Evolutionary conservation across 2,329 filamentous ascomycete species (phyloP), one percentile per base, ranked within the genome.

Genomic region (Aspergillus brunneoviolaceus): DNA sequence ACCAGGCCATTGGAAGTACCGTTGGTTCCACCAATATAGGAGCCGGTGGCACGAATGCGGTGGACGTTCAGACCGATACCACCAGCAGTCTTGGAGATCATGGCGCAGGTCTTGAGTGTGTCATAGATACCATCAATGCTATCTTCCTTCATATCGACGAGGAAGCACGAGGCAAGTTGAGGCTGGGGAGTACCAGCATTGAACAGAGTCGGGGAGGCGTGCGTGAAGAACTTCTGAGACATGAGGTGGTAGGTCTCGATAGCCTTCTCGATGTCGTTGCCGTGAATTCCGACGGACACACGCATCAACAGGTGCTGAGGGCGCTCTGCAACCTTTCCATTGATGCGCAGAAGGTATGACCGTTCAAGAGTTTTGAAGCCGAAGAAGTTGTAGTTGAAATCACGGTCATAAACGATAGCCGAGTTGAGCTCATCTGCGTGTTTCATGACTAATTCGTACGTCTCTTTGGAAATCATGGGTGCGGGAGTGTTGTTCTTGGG

Each of bases 311-410:
- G 95, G 82, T 99, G 95, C 80, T 99, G 95, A 49, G 95, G 95
- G 72, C 95, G 88, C 83, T 99, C 95, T 55, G 93, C 94, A 74
- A 98, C 92, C 81, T 97, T 96, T 76, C 92, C 93, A 71, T 97
- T 86, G 67, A 98, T 90, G 75, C 96, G 93, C 68, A 99, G 88
- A 55, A 99, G 89, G 74, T 99, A 99, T 73, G 95, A 99, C 62
- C 95, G 89, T 84, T 99, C 95, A 45, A 99, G 84, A 7, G 95
- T 99, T 87, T 99, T 99, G 88, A 99, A 99, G 66, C 95, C 95
- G 73, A 99, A 99, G 82, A 96, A 99, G 82, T 99, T 95, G 84
- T 99, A 99, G 86, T 98, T 97, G 86, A 99, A 99, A 77, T 99
- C 95, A 69, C 95, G 90, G 81, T 99, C 95, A 73, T 98, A 99